Base-by-base conservation (phyloP, 345 rosid genomes). In the Corymbia maculata region DNA sequence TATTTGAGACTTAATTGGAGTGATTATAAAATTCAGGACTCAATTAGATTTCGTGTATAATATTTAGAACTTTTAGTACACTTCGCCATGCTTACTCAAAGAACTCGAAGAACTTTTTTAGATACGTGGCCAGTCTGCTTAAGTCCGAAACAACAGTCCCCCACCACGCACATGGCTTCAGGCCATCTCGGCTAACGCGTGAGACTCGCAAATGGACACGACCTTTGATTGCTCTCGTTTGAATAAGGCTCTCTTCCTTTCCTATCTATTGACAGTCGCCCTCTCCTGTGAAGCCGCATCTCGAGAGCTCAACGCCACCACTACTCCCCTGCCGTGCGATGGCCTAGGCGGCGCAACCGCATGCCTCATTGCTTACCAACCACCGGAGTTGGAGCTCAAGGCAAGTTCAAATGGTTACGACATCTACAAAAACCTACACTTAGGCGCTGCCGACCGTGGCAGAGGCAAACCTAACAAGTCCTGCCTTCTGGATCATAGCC, bases 251-350 rank as follows among this genome's bases (percentile, higher is more conserved):
- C 79, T 68, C 44, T 68, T 68, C 79, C 79, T 68, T 68, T 30
- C 44, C 79, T 68, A 0, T 30, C 79, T 68, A 44, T 68, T 15
- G 1, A 30, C 12, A 30, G 11, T 68, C 44, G 44, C 79, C 79
- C 79, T 68, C 79, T 68, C 79, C 44, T 4, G 0, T 22, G 44
- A 32, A 30, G 42, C 79, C 22, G 6, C 79, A 30, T 21, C 44
- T 14, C 42, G 11, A 7, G 79, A 30, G 36, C 79, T 30, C 79
- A 66, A 66, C 21, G 19, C 79, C 75, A 14, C 75, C 4, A 1
- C 19, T 0, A 0, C 42, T 66, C 75, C 0, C 15, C 75, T 0
- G 9, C 19, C 22, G 21, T 66, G 79, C 21, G 0, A 16, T 0
- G 11, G 79, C 79, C 21, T 30, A 4, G 44, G 79, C 6, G 3